Conservation (phyloP, 768 basidiomycete species). For the Suillus placidus region DNA sequence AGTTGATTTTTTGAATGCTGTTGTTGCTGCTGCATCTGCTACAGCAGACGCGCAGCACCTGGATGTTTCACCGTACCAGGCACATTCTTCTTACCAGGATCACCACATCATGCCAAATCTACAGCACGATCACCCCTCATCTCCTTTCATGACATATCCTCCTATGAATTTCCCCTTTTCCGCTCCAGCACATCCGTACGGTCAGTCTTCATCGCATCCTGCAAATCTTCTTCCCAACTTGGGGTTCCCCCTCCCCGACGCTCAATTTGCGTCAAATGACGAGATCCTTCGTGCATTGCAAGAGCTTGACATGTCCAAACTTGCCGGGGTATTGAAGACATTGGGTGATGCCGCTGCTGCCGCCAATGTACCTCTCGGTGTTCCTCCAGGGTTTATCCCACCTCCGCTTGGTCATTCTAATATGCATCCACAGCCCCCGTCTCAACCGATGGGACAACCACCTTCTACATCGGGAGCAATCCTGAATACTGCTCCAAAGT, state of each 20-base stretch:
- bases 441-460: conserved; percentile 43
- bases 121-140: conserved; percentile 20
- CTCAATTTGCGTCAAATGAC: conserved; percentile 62
- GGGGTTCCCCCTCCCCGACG: conserved; percentile 33
- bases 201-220: conserved; percentile 30
- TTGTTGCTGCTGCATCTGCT: conserved; percentile 66
- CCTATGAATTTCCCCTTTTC: conserved; percentile 33
- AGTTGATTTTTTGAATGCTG: conserved; percentile 62
- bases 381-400: conserved; percentile 24
- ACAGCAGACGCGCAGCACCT: conserved; percentile 40
- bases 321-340: conserved; percentile 66
- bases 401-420: conserved; percentile 25
- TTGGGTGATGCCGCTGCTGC: conserved; percentile 60
- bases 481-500: conserved; percentile 42
- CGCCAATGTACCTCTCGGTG: conserved; percentile 36
- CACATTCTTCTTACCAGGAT: conserved; percentile 39
- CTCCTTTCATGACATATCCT: conserved; percentile 33
- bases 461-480: conserved; percentile 47
- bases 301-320: conserved; percentile 67
- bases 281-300: conserved; percentile 75
- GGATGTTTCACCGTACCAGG: conserved; percentile 29
- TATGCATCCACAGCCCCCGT: conserved; percentile 30
- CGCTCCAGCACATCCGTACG: conserved; percentile 26
- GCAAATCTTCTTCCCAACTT: conserved; percentile 21
- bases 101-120: conserved; percentile 31